A percentile compares a stretch with the other conserved stretches of the same genome.
phyloP scores from a whole-genome alignment of 352 stramenopile species.

The Globisporangium paddicum region DNA sequence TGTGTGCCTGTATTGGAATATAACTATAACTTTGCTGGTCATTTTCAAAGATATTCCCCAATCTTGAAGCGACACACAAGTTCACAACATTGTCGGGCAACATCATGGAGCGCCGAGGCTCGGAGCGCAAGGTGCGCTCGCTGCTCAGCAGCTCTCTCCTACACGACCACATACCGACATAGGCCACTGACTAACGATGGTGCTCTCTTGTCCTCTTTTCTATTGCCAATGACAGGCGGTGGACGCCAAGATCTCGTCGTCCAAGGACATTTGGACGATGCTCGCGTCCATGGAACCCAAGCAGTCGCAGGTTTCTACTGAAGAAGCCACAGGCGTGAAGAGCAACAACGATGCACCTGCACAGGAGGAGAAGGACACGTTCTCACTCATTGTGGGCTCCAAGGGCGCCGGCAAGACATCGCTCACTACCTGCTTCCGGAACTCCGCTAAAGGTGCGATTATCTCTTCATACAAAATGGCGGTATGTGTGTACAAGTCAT shows the following conservation, averaged over 20 bases:
- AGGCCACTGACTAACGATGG: neutral
- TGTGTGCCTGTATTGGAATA: no score
- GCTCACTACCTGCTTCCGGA: slow-evolving; percentile 63
- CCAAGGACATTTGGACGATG: slow-evolving; percentile 72
- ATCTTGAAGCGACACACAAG: slow-evolving; percentile 10
- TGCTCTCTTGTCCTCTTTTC: neutral
- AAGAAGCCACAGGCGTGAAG: slow-evolving; percentile 13
- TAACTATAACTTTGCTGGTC: no score
- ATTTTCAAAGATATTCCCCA: neutral
- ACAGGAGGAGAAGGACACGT: slow-evolving; percentile 62
- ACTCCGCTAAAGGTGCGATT: slow-evolving; percentile 41
- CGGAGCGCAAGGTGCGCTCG: slow-evolving; percentile 6
- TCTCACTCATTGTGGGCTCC: slow-evolving; percentile 62
- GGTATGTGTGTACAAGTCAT: neutral
- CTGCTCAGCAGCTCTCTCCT: neutral
- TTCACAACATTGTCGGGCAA: neutral
- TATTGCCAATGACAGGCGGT: neutral
- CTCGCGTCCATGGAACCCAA: slow-evolving; percentile 51
- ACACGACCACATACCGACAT: neutral
- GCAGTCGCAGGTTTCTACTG: slow-evolving; percentile 16
- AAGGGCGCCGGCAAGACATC: slow-evolving; percentile 79
- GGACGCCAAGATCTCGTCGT: slow-evolving; percentile 16
- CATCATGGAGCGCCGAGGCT: slow-evolving; percentile 13
- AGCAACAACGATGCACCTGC: neutral
- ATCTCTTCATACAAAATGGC: neutral